Base-by-base conservation (phyloP, 202 grass and related monocot species). In the Panicum virgatum region DNA sequence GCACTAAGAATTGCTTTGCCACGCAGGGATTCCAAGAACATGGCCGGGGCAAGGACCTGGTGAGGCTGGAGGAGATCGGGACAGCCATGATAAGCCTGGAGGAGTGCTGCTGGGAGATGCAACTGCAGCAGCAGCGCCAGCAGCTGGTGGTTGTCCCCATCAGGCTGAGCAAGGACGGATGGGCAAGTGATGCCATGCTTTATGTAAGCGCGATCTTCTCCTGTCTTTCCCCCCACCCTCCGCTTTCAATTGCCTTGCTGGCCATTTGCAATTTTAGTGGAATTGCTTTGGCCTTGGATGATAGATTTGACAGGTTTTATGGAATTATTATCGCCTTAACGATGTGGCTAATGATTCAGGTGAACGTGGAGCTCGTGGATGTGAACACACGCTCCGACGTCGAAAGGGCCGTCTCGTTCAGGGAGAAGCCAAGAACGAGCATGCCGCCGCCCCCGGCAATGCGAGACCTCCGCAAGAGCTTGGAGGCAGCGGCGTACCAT, bases 51-150 rank as follows among this genome's bases (percentile, higher is more conserved):
- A 92, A 92, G 46, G 87, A 82, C 66, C 67, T 38, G 26, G 86
- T 86, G 70, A 94, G 84, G 90, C 78, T 88, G 54, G 87, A 94
- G 69, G 83, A 88, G 83, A 94, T 99, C 38, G 97, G 97, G 70
- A 94, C 85, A 84, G 68, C 89, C 80, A 89, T 52, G 72, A 85
- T 85, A 84, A 89, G 63, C 87, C 86, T 99, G 57, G 93, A 85
- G 63, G 97, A 96, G 79, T 94, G 89, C 87, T 88, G 75, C 79
- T 86, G 83, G 69, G 86, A 90, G 84, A 90, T 87, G 88, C 86
- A 69, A n/a, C 87, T 83, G 67, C 88, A 85, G 68, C 82, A 84
- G 79, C 77, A 84, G 45, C 50, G 69, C 67, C 86, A 88, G 83
- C 71, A 88, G 83, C 82, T 79, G 78, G 86, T 90, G 52, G 81